Base-by-base conservation (phyloP, 1,284 basidiomycete genomes). In the Coniophora puteana region DNA sequence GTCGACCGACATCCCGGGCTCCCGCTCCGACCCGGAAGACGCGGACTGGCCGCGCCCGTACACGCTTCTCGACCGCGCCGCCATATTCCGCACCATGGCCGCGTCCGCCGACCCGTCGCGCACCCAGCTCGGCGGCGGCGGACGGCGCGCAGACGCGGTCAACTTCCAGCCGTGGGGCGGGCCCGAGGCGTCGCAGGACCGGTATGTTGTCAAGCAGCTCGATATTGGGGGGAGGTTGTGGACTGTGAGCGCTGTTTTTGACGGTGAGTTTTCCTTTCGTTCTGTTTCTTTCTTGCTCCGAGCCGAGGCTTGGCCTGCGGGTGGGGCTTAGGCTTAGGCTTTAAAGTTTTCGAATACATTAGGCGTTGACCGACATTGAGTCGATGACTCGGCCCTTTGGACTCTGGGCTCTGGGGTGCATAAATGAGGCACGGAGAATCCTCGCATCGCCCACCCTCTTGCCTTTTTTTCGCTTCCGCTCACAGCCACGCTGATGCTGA, bases 231-330 rank as follows among this genome's bases (percentile, higher is more conserved):
- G 78, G 5, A 68, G 65, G 25, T 63, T 62, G 36, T 85, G 82
- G 82, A 69, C 69, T 8, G 70, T 85, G 48, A 78, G 78, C 1
- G 80, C 77, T 28, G 77, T 85, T 24, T 85, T 85, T 52, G 82
- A 85, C 56, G 82, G 82, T 83, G 46, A 38, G 71, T 53, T 30
- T 20, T 37, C 42, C 11, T 41, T 18, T 39, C 24, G 37, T 43
- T 33, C 26, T 14, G 43, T 35, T 39, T 41, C 26, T 39, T 27
- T 37, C 36, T 37, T 30, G 33, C 42, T 18, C 6, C 12, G 17
- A 38, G 39, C 43, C 35, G 48, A 36, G n/a, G 6, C 30, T 35
- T 34, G 32, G 26, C 10, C 14, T 31, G 26, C n/a, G n/a, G n/a
- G n/a, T n/a, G n/a, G n/a, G n/a, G n/a, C n/a, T n/a, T n/a, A n/a